phyloP scores from a whole-genome alignment of 2,329 filamentous ascomycete species.

The Fusarium mangiferae region DNA sequence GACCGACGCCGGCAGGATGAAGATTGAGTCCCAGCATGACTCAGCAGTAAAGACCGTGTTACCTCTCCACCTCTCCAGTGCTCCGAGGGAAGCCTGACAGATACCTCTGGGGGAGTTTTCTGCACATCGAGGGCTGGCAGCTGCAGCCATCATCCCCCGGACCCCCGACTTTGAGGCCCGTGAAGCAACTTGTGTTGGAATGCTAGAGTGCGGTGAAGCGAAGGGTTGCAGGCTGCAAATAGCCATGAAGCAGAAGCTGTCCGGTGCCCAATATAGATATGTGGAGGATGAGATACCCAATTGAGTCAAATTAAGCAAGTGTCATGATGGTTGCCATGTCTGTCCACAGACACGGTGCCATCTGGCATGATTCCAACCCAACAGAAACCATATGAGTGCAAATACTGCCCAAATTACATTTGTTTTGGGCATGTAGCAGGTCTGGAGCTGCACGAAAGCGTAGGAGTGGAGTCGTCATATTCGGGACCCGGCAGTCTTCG shows the following conservation, averaged over 20 bases:
- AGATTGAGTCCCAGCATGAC: constrained; percentile 27
- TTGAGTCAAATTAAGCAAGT: constrained; percentile 36
- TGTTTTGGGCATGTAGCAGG: constrained; percentile 36
- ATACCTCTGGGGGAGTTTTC: background rate
- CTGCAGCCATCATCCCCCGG: constrained; percentile 7
- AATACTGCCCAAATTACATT: constrained; percentile 37
- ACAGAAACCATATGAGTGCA: constrained; percentile 33
- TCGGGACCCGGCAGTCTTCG: constrained; percentile 35
- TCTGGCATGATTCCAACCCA: constrained; percentile 53
- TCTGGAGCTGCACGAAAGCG: constrained; percentile 33
- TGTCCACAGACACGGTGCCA: constrained; percentile 59
- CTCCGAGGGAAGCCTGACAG: constrained; percentile 7
- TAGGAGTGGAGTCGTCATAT: constrained; percentile 38
- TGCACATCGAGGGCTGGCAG: constrained; percentile 9
- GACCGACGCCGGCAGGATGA: constrained; percentile 42
- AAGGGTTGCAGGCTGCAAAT: constrained; percentile 24
- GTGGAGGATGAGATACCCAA: constrained; percentile 43
- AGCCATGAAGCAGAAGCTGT: constrained; percentile 31
- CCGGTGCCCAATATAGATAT: constrained; percentile 35
- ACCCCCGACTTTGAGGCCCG: constrained; percentile 19
- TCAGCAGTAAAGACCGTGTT: constrained; percentile 10
- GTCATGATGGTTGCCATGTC: constrained; percentile 39
- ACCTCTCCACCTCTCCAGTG: background rate
- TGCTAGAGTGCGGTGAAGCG: constrained; percentile 35
- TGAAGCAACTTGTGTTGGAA: constrained; percentile 27